Evolutionary conservation across 345 rosid genomes (phyloP).

Genomic region (Brassica juncea): DNA sequence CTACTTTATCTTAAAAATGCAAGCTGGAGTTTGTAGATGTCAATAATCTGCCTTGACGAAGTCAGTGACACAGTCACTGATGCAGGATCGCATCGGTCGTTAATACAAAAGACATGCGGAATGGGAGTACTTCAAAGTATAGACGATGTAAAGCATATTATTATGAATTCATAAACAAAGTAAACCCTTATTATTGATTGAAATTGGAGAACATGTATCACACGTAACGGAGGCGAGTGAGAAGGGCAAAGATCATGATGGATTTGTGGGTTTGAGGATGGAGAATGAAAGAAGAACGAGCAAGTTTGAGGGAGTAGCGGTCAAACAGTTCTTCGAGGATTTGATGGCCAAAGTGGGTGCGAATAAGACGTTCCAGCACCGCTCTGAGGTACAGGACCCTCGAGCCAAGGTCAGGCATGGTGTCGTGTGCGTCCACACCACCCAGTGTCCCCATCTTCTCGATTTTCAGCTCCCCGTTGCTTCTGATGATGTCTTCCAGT

Average conservation of each 20-base stretch:
- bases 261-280: constrained; percentile 31
- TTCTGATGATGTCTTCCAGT: constrained; percentile 23
- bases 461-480: constrained; percentile 16
- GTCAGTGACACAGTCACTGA: too few relatives aligned
- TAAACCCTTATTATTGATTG: not conserved
- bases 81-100: too few relatives aligned
- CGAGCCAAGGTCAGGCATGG: constrained; percentile 32
- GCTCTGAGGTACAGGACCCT: constrained; percentile 39
- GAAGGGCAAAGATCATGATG: constrained; percentile 33
- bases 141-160: too few relatives aligned
- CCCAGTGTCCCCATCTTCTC: constrained; percentile 31
- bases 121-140: too few relatives aligned
- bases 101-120: too few relatives aligned
- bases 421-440: constrained; percentile 15
- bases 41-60: too few relatives aligned
- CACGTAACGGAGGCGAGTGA: constrained; percentile 3
- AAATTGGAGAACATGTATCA: constrained; percentile 11
- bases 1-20: constrained; percentile 36
- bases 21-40: too few relatives aligned
- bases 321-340: constrained; percentile 35
- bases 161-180: too few relatives aligned
- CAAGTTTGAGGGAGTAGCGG: constrained; percentile 31
- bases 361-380: constrained; percentile 25
- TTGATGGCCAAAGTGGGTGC: constrained; percentile 38
- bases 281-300: constrained; percentile 33